Evolutionary conservation across 2,329 filamentous ascomycete species (phyloP), one percentile per base, ranked within the genome.

Genomic region (Talaromyces sp.): DNA sequence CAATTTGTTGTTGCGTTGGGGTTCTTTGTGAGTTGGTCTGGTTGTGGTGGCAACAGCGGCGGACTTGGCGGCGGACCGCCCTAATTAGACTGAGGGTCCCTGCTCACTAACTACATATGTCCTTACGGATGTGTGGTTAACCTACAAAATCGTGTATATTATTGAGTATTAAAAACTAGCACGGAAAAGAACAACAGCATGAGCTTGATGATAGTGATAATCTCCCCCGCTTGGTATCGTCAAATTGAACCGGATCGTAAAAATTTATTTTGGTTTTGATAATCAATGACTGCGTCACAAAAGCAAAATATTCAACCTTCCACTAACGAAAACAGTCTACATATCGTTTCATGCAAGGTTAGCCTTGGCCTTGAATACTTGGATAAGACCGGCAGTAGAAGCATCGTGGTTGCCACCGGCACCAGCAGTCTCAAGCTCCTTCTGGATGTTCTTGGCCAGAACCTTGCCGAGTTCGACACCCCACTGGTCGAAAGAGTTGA

Each of bases 401-500:
- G 86, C 81, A 76, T 99, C 95, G 79, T 99, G 95, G 62, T 84
- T 85, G 62, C 81, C 81, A 59, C 87, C 86, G 64, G 86, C 90
- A n/a, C 84, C 77, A 73, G 88, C 84, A 67, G 77, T 79, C 73
- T 97, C 92, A 62, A 99, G 84, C 83, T 99, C 95, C 72, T 79
- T 76, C 70, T 91, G 88, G 66, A 93, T 92, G 81, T 92, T 93
- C 88, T 93, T 98, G 64, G 95, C 95, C 67, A 99, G 82, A 47
- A 89, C 88, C 88, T 99, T 99, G 77, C 95, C 95, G 65, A 99
- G 83, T 84, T 99, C 95, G 52, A 99, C 95, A 80, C 95, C 95
- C 95, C 95, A 99, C 84, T 99, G 95, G 81, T 99, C 95, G 75
- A 98, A 99, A 73, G 89, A 92, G 86, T 99, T 99, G 84, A 99